These are phyloP conservation scores for Ramalina peruviana DNA, from an alignment of 495 filamentous ascomycete genomes.

Conservation along the genomic window DNA sequence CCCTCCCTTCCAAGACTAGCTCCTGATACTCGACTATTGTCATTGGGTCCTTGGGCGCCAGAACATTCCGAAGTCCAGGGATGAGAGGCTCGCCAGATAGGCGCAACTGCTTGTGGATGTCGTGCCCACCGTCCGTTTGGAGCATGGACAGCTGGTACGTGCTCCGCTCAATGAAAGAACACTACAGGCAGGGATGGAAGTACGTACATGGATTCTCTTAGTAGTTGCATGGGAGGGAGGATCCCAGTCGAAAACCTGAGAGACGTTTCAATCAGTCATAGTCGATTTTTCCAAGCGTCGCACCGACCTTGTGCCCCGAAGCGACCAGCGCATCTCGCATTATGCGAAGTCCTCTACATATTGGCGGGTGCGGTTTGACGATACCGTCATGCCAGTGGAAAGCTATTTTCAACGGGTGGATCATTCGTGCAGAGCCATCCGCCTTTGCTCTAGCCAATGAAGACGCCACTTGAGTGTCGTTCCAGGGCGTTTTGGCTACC, in stretches of 20 bases:
- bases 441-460: conserved; percentile 16
- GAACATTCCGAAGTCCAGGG: conserved; percentile 16
- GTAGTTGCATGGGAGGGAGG: conserved; percentile 36
- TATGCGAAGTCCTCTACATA: conserved; percentile 35
- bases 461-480: neutral
- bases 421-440: conserved; percentile 4
- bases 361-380: conserved; percentile 34
- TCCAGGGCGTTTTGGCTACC: conserved; percentile 23
- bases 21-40: conserved; percentile 13
- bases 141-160: conserved; percentile 17
- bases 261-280: neutral
- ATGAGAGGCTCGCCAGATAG: conserved; percentile 32
- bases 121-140: conserved; percentile 23
- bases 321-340: conserved; percentile 33
- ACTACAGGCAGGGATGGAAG: neutral
- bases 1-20: conserved; percentile 6
- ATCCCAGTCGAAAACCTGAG: conserved; percentile 44
- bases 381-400: conserved; percentile 36
- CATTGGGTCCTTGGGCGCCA: conserved; percentile 20
- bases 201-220: conserved; percentile 20
- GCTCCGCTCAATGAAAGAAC: neutral
- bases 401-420: conserved; percentile 31
- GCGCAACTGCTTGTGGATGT: conserved; percentile 24
- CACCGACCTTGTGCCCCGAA: conserved; percentile 35
- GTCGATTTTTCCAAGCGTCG: neutral